Evolutionary conservation across 2,329 filamentous ascomycete species (phyloP).

Genomic region (Xylaria sp.): DNA sequence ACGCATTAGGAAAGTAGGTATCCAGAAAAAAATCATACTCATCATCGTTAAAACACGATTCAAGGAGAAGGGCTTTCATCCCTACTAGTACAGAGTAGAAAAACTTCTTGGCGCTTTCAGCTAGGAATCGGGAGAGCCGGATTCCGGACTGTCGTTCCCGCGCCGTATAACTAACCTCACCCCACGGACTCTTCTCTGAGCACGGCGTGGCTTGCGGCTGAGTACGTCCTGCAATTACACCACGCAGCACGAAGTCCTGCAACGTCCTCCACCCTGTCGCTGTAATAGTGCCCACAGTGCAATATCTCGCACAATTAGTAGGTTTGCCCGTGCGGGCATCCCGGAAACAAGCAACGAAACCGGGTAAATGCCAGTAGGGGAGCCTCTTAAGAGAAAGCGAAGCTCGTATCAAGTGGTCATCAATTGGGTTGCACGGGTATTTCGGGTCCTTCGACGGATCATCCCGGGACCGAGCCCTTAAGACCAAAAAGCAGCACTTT

Average conservation of each 20-base stretch:
- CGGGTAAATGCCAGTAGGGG: neutral
- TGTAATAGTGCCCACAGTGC: neutral
- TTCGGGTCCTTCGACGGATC: neutral
- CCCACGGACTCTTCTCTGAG: no score
- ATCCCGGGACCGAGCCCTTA: neutral
- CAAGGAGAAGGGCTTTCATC: neutral
- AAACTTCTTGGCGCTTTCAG: no score
- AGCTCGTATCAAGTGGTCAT: neutral
- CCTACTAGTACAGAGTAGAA: no score
- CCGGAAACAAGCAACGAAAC: neutral
- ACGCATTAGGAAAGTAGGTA: no score
- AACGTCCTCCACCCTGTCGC: neutral
- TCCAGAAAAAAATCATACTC: no score
- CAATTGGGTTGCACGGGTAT: neutral
- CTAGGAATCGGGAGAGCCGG: neutral
- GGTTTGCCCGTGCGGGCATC: neutral
- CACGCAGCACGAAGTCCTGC: no score
- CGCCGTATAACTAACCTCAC: no score
- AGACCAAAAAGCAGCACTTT: neutral
- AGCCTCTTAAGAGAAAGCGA: no score
- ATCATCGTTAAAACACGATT: no score
- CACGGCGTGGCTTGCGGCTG: neutral
- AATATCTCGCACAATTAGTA: neutral
- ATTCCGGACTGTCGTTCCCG: neutral
- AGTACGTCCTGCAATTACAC: neutral